These are phyloP conservation scores for peach (Prunus persica) DNA, from an alignment of 306 rosid species.

Conservation along the genomic window DNA sequence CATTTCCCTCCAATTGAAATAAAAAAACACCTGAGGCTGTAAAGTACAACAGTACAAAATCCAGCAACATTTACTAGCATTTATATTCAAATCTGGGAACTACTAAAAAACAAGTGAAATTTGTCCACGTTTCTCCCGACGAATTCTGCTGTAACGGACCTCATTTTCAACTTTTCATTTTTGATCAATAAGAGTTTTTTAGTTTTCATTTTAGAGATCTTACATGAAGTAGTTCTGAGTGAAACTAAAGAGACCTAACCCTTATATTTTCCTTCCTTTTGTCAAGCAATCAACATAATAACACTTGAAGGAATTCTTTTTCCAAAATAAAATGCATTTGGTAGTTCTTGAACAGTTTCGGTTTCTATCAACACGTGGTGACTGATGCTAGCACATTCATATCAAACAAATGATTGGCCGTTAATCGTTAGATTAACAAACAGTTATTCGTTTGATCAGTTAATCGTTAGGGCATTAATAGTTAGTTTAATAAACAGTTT, in stretches of 20 bases:
- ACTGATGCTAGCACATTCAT: not conserved
- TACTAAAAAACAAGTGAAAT: not conserved
- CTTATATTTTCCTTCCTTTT: too few species aligned
- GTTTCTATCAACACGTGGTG: not conserved
- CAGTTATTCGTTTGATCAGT: too few species aligned
- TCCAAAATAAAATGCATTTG: not conserved
- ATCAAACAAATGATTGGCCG: not conserved
- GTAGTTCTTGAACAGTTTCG: not conserved
- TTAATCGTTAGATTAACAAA: not conserved
- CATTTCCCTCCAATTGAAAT: not conserved
- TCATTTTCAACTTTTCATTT: not conserved
- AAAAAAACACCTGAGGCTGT: not conserved
- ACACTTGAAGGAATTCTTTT: not conserved
- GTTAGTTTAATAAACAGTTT: too few species aligned
- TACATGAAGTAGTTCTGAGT: too few species aligned
- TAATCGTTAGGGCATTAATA: not conserved
- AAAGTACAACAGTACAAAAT: not conserved
- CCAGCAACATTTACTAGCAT: not conserved
- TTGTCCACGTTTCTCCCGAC: not conserved
- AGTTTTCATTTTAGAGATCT: not conserved
- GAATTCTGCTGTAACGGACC: not conserved
- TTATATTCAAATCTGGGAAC: not conserved
- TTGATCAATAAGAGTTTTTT: not conserved
- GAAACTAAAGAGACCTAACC: too few species aligned
- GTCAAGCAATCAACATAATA: too few species aligned